Percentiles rank a stretch among this genome's conserved stretches.
phyloP scores from a whole-genome alignment of 106 monocot species.

The Dioscorea dumetorum region DNA sequence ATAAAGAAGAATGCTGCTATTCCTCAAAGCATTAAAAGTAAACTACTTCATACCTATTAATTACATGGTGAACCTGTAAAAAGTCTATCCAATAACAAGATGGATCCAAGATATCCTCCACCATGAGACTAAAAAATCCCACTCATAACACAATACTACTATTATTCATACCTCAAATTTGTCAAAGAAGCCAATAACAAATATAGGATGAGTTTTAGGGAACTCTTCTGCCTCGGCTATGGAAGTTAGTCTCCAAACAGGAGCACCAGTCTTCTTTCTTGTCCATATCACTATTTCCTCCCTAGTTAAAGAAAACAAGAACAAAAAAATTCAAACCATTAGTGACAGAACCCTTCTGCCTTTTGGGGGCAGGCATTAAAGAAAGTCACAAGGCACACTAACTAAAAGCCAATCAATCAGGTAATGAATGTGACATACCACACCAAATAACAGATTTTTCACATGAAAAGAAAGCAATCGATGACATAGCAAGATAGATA shows the following conservation, averaged over 20 bases:
- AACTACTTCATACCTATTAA: no score
- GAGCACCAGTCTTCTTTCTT: conserved; percentile 84
- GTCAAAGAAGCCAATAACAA: conserved; percentile 69
- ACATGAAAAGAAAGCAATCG: not conserved
- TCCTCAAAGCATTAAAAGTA: no score
- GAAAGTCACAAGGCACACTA: no score
- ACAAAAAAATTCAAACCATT: no score
- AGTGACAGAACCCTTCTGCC: no score
- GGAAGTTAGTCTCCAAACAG: conserved; percentile 54
- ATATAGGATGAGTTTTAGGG: conserved; percentile 45
- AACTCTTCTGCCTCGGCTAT: conserved; percentile 57
- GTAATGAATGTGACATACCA: no score
- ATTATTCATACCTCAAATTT: conserved; percentile 47
- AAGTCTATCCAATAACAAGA: not conserved
- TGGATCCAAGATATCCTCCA: not conserved
- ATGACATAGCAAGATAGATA: no score
- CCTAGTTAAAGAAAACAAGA: conserved; percentile 25
- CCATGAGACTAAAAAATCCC: not conserved
- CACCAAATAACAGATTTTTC: no score
- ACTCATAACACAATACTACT: not conserved
- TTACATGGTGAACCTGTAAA: no score
- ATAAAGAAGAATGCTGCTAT: no score
- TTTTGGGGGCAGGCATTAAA: no score
- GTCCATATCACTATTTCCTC: conserved; percentile 91
- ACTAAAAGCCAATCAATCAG: no score